Percentiles rank a stretch among this genome's conserved stretches.
phyloP scores from a whole-genome alignment of 2,329 filamentous ascomycete genomes.

The Cordyceps cateniannulata region DNA sequence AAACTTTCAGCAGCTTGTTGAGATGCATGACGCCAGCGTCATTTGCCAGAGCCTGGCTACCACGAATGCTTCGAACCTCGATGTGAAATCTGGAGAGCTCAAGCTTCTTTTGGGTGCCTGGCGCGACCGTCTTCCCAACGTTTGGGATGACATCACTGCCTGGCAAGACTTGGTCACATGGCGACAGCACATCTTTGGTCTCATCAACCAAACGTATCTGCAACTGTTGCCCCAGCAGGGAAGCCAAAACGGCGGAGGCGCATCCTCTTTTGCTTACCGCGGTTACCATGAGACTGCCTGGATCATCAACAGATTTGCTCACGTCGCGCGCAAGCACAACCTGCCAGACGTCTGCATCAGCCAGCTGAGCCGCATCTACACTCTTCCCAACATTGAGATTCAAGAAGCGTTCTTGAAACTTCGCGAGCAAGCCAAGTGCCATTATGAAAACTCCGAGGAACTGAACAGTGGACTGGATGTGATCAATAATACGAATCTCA shows the following conservation, averaged over 20 bases:
- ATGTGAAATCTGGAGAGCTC: constrained; percentile 90
- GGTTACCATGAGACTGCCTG: constrained; percentile 98
- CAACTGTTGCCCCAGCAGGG: constrained; percentile 73
- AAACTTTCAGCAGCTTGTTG: constrained; percentile 96
- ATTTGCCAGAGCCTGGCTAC: constrained; percentile 86
- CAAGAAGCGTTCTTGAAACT: constrained; percentile 98
- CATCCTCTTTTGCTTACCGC: constrained; percentile 84
- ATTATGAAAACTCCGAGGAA: constrained; percentile 93
- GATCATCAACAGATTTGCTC: constrained; percentile 99
- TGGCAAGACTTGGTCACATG: constrained; percentile 99
- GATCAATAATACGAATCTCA: constrained; percentile 98
- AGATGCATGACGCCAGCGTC: constrained; percentile 93
- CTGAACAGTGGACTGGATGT: constrained; percentile 90
- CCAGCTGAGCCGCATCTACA: constrained; percentile 96
- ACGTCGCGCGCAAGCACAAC: constrained; percentile 94
- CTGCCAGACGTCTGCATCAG: constrained; percentile 96
- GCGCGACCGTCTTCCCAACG: constrained; percentile 91
- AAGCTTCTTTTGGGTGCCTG: constrained; percentile 91
- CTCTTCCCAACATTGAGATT: constrained; percentile 97
- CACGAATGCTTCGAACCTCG: constrained; percentile 79
- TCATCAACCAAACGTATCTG: constrained; percentile 94
- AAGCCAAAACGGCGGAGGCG: constrained; percentile 70
- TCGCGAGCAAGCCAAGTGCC: constrained; percentile 96
- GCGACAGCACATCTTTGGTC: constrained; percentile 96
- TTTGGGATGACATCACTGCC: constrained; percentile 98